Base-by-base conservation (phyloP, 2,329 filamentous ascomycete species). In the Pestalotiopsis sp. region DNA sequence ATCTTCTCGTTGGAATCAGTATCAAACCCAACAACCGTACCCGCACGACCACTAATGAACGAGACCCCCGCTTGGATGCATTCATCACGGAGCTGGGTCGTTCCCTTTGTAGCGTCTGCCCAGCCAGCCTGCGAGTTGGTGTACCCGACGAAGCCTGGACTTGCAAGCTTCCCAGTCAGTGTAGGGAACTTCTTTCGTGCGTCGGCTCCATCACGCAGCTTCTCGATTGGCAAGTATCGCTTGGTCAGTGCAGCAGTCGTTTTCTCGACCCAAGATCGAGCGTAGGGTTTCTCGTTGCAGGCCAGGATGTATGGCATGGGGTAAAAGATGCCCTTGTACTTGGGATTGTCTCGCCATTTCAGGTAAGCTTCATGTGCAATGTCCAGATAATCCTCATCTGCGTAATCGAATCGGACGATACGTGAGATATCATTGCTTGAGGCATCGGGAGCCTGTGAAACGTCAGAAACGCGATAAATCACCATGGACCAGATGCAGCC, bases 341-440 rank as follows among this genome's bases (percentile, higher is more conserved):
- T 52, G 17, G 45, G 45, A 0, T 52, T n/a, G 9, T 52, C 45
- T n/a, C 45, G 45, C 45, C 45, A 52, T 52, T 52, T 52, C 45
- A n/a, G 45, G 36, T 62, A 31, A 2, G 77, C 77, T 67, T 79
- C 76, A 13, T 75, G 73, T 1, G 74, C 77, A 23, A 80, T 71
- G 0, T 64, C 65, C 2, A 75, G 64, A 58, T 79, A 79, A 3
- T 73, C 66, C 11, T 71, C 68, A 41, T 80, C 77, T 0, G 73
- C 73, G 49, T 79, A 79, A 67, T 80, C 77, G 63, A 78, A 78
- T 3, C 80, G 75, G 23, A 82, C 80, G 1, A 81, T 73, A 1
- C 80, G 75, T 1, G 80, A 81, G 31, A 81, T 80, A 63, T 82
- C 80, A 49, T 79, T 77, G 59, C 80, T 81, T 4, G 78, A 79